Evolutionary conservation across 257 asterid genomes (phyloP).

Genomic region (Ilex aquifolium): DNA sequence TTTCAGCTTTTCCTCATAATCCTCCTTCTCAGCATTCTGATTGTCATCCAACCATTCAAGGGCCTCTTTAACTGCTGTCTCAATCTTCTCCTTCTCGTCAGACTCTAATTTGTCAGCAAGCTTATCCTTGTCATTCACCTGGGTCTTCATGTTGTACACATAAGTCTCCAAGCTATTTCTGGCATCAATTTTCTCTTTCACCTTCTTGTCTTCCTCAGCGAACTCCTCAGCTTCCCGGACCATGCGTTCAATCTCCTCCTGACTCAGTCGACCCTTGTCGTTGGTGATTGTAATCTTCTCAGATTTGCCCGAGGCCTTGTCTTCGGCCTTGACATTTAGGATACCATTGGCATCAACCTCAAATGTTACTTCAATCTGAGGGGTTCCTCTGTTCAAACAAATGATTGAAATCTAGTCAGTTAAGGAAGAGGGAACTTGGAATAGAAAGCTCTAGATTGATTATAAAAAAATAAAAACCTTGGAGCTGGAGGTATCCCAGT

Average conservation of each 20-base stretch:
- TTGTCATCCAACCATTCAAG: constrained; percentile 12
- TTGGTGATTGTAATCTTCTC: constrained; percentile 8
- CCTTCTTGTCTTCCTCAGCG: constrained; percentile 7
- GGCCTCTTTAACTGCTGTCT: constrained; percentile 9
- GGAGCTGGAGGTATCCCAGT: constrained; percentile 18
- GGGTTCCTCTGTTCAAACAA: constrained; percentile 9
- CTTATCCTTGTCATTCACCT: constrained; percentile 11
- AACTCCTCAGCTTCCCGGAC: constrained; percentile 9
- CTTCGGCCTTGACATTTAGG: constrained; percentile 12
- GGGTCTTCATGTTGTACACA: constrained; percentile 11
- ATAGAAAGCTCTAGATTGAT: too few species aligned
- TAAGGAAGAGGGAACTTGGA: neutral
- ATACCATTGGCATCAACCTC: constrained; percentile 13
- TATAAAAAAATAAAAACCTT: neutral
- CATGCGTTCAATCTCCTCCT: constrained; percentile 12
- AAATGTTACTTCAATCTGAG: constrained; percentile 14
- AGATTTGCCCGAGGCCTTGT: constrained; percentile 5
- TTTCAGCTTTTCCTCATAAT: constrained; percentile 9
- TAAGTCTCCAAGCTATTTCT: constrained; percentile 8
- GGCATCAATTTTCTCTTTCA: constrained; percentile 14
- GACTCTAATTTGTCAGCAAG: constrained; percentile 14
- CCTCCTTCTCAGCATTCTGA: constrained; percentile 7
- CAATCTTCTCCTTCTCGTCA: constrained; percentile 12
- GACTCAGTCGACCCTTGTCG: constrained; percentile 1
- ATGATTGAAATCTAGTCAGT: neutral